Percentiles rank a stretch among this genome's conserved stretches.
These are phyloP conservation scores for Taphrina pruni DNA, from an alignment of 1,139 yeast species.

Conservation along the genomic window DNA sequence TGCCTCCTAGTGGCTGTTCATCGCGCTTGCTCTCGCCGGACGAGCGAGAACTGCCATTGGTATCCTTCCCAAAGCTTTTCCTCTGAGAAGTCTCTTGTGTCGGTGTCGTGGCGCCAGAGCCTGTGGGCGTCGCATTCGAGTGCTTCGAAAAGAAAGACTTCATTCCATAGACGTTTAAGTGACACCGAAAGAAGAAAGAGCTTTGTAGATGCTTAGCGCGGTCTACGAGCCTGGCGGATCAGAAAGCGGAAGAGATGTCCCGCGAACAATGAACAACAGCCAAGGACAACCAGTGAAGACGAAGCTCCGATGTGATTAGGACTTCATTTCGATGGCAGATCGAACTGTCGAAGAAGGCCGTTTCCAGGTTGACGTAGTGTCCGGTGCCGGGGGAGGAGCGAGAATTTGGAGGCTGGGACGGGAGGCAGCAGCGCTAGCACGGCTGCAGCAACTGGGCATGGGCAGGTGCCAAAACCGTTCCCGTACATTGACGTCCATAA, in stretches of 20 bases:
- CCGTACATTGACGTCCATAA: too few species aligned
- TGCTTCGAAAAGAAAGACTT: constrained; percentile 33
- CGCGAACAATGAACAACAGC: background rate
- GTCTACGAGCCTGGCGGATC: background rate
- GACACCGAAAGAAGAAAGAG: background rate
- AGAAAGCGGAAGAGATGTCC: background rate
- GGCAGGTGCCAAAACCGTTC: too few species aligned
- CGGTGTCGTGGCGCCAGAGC: constrained; percentile 29
- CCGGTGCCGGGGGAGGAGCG: background rate
- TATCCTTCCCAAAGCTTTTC: constrained; percentile 18
- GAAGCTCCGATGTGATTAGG: background rate
- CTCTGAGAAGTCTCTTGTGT: constrained; percentile 11
- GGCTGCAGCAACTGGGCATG: too few species aligned
- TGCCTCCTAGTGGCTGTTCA: constrained; percentile 5
- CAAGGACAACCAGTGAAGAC: background rate
- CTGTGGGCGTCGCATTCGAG: constrained; percentile 6
- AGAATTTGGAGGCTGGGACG: constrained; percentile 4
- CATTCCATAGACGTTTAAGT: constrained; percentile 15
- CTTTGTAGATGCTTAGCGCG: too few species aligned
- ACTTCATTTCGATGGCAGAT: background rate
- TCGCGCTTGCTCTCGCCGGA: constrained; percentile 37
- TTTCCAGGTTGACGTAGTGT: background rate
- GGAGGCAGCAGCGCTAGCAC: background rate
- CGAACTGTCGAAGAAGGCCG: background rate
- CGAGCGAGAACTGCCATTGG: constrained; percentile 13